phyloP scores from a whole-genome alignment of 208 protist genomes.

The Tritrichomonas foetus region DNA sequence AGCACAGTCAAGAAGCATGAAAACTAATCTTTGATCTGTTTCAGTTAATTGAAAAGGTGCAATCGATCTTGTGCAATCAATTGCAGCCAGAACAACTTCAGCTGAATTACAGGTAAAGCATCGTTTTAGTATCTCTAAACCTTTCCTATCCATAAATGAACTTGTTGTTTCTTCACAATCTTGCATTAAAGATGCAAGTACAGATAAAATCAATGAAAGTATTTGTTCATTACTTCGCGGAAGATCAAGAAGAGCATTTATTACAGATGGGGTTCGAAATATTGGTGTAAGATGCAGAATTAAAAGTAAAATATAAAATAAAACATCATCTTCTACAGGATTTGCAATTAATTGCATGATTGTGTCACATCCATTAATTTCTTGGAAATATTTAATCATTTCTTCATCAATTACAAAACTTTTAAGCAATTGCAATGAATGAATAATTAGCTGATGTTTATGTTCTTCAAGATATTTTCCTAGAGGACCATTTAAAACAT shows the following conservation, averaged over 20 bases:
- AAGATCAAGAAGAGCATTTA: neutral
- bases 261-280: neutral
- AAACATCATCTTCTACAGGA: neutral
- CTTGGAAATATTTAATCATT: neutral
- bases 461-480: neutral
- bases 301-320: neutral
- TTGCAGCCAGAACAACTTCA: neutral
- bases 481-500: neutral
- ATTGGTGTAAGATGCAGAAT: neutral
- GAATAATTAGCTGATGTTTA: neutral
- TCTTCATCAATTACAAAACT: neutral
- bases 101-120: neutral
- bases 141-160: neutral
- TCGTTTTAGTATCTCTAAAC: neutral
- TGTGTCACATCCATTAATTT: neutral
- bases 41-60: neutral
- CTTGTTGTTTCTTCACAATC: neutral
- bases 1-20: conserved; percentile 12
- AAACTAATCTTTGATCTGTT: conserved; percentile 3
- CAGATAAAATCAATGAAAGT: neutral
- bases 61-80: conserved; percentile 15
- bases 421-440: neutral
- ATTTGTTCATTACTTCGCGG: neutral
- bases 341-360: neutral
- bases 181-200: neutral